Evolutionary conservation across 371 early-diverging fungal species (phyloP), one percentile per base, ranked within the genome.

Genomic region (Gilbertella persicaria): DNA sequence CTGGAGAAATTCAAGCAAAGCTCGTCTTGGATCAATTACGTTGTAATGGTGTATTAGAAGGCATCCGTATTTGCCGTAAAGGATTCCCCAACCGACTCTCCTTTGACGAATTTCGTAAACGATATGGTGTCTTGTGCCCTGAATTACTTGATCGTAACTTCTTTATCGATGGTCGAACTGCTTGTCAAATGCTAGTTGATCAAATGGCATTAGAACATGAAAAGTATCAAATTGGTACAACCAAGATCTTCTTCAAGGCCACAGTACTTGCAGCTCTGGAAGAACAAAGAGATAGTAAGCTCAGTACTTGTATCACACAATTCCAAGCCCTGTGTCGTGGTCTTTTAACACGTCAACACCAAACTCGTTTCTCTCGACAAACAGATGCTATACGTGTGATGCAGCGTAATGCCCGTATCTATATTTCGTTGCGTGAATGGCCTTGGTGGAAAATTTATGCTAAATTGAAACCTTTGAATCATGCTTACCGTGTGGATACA

Each of bases 1-100:
- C 95, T 0, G 91, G 91, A 7, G 86, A 84, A 50, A 82, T 99
- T 38, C 77, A 96, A 53, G 80, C 88, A 16, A 83, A 82, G 8
- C 73, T 96, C 24, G 97, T 99, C 0, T 78, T 99, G 6, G 94
- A 98, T 47, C 99, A 99, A 66, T 74, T 99, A 29, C 82, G 96
- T 13, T 99, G 99, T 79, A 99, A 99, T 73, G 99, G 99, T 80
- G 99, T 99, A 5, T 78, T 99, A 28, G 99, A 99, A 74, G 99
- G 99, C 19, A 99, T 99, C 56, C 90, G 99, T 51, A 99, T 99
- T 50, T 94, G 95, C 58, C 86, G 99, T 25, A 95, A 94, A 48
- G 99, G 99, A 2, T 99, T 94, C 78, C 99, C 99, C 9, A 95
- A 95, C 58, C 81, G 99, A 26, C 78, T 99, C 7, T 64, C 88